These are phyloP conservation scores for Kalmanozyma brasiliensis DNA, from an alignment of 1,284 basidiomycete species.

Conservation along the genomic window DNA sequence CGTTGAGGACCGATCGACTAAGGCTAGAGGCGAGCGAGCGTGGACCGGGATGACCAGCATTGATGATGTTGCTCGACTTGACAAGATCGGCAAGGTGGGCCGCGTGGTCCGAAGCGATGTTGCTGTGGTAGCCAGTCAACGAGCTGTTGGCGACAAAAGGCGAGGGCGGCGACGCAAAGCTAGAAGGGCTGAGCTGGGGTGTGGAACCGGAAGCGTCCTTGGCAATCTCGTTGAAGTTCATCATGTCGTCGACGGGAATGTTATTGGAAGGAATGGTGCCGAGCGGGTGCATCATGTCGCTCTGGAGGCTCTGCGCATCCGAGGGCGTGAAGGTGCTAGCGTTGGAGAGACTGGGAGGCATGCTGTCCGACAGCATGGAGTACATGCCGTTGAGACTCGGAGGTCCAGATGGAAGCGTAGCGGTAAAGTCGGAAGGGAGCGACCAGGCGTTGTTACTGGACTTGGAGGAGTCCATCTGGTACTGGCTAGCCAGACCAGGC, in stretches of 20 bases:
- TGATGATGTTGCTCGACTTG: constrained; percentile 32
- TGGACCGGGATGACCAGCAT: constrained; percentile 35
- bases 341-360: constrained; percentile 19
- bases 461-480: constrained; percentile 8
- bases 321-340: constrained; percentile 14
- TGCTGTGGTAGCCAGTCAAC: constrained; percentile 40
- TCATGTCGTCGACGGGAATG: constrained; percentile 22
- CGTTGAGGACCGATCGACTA: constrained; percentile 40
- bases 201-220: constrained; percentile 10
- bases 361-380: constrained; percentile 1
- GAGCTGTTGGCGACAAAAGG: constrained; percentile 27
- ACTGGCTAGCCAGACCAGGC: constrained; percentile 17
- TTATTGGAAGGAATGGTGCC: constrained; percentile 11
- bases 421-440: constrained; percentile 6
- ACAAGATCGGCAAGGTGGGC: constrained; percentile 38
- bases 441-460: constrained; percentile 10
- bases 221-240: constrained; percentile 10
- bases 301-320: constrained; percentile 21
- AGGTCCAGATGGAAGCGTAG: background rate
- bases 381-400: constrained; percentile 12
- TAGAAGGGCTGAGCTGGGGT: constrained; percentile 31
- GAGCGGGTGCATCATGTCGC: constrained; percentile 28
- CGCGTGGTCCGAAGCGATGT: constrained; percentile 39
- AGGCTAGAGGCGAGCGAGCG: constrained; percentile 41
- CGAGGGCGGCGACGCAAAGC: constrained; percentile 24